phyloP scores from a whole-genome alignment of 305 asterid genomes.

The Rubia balearica region DNA sequence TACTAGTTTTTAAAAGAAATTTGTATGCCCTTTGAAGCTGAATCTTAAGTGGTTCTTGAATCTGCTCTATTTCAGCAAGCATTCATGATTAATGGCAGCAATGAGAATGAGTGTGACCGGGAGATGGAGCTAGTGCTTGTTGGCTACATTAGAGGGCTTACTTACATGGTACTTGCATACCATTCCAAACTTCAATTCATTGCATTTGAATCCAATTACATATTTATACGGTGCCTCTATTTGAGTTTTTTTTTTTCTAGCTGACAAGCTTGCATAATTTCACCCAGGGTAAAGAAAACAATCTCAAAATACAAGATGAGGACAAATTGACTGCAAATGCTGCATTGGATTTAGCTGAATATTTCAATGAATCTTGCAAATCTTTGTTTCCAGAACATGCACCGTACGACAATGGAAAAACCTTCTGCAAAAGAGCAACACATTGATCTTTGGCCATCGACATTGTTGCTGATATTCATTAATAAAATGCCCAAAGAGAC shows the following conservation, averaged over 20 bases:
- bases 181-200: neutral
- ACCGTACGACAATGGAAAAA: slow-evolving; percentile 11
- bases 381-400: slow-evolving; percentile 21
- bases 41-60: neutral
- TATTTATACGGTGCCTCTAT: neutral
- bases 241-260: neutral
- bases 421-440: slow-evolving; percentile 7
- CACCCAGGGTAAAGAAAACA: slow-evolving; percentile 28
- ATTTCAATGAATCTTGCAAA: slow-evolving; percentile 30
- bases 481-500: neutral
- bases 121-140: slow-evolving; percentile 55
- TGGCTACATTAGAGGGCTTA: slow-evolving; percentile 60
- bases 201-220: neutral
- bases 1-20: neutral
- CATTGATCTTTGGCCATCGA: neutral
- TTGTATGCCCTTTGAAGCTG: slow-evolving; percentile 6
- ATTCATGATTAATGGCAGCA: slow-evolving; percentile 31
- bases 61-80: slow-evolving; percentile 41
- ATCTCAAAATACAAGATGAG: slow-evolving; percentile 42
- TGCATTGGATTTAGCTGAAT: slow-evolving; percentile 46
- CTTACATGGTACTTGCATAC: slow-evolving; percentile 31
- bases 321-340: slow-evolving; percentile 45
- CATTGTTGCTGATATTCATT: neutral
- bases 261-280: slow-evolving; percentile 2
- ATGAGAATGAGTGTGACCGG: slow-evolving; percentile 24